Percentiles rank a stretch among this genome's conserved stretches.
Conservation (phyloP, 495 filamentous ascomycete species). For the Geoglossum glabrum region DNA sequence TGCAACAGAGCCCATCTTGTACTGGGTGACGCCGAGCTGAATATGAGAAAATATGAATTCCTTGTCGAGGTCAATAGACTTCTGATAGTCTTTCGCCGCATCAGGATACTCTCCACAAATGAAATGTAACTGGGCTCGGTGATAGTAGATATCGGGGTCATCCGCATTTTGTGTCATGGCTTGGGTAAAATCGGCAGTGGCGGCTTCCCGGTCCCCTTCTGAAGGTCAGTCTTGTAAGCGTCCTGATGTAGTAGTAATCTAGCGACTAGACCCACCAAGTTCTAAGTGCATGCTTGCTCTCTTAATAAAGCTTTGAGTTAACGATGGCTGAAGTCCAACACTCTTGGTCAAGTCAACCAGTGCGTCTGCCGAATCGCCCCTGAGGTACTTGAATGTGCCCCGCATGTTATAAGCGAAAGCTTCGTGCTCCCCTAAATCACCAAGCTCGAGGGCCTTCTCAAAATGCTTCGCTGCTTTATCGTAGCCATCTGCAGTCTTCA, state of each 20-base stretch:
- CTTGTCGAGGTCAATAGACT: constrained; percentile 88
- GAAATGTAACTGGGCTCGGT: constrained; percentile 96
- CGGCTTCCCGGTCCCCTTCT: constrained; percentile 65
- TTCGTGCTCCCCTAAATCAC: constrained; percentile 58
- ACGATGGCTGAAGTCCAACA: constrained; percentile 62
- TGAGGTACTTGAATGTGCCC: constrained; percentile 84
- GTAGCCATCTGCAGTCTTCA: constrained; percentile 76
- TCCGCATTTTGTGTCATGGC: constrained; percentile 69
- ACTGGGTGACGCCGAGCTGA: constrained; percentile 96
- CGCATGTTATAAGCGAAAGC: constrained; percentile 89
- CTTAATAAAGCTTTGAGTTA: constrained; percentile 97
- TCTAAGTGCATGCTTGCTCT: constrained; percentile 95
- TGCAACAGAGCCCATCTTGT: constrained; percentile 97
- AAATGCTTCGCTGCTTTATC: constrained; percentile 70
- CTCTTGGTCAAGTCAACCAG: constrained; percentile 74
- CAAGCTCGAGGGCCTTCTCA: constrained; percentile 65
- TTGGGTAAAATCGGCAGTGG: constrained; percentile 68
- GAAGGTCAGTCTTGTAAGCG: constrained; percentile 13
- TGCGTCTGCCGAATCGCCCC: constrained; percentile 67
- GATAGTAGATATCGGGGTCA: constrained; percentile 97
- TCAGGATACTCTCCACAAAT: constrained; percentile 84
- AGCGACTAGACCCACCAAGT: constrained; percentile 39
- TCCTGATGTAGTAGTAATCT: neutral
- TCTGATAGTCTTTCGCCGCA: constrained; percentile 95
- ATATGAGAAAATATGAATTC: constrained; percentile 99